Conservation (phyloP, 345 rosid genomes). For the Eucalyptus cloeziana region DNA sequence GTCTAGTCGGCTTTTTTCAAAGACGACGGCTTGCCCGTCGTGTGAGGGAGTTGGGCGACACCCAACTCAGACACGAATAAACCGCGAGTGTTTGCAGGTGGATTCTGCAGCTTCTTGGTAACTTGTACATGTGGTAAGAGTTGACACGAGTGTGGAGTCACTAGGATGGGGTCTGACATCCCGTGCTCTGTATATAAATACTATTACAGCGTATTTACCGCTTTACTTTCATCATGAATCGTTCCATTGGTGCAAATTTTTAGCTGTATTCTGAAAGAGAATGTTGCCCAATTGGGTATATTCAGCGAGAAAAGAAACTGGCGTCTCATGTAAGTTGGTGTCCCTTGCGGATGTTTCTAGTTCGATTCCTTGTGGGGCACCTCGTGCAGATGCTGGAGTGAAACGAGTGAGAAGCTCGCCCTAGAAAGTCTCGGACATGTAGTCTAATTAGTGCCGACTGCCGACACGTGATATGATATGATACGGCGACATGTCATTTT, state of each 20-base stretch:
- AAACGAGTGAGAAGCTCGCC: not conserved
- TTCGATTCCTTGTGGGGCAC: not conserved
- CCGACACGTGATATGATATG: rapidly evolving
- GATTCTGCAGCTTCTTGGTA: not conserved
- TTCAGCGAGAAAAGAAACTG: not conserved
- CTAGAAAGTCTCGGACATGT: not conserved
- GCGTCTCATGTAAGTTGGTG: not conserved
- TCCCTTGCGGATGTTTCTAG: not conserved
- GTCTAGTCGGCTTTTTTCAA: slow-evolving; percentile 40
- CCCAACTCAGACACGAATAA: not conserved
- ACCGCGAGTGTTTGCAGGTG: not conserved
- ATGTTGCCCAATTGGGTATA: not conserved
- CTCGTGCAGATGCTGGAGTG: not conserved
- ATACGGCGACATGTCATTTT: rapidly evolving
- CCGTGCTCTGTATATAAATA: not conserved
- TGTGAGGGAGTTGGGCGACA: slow-evolving; percentile 43
- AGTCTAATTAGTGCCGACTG: rapidly evolving
- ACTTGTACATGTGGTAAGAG: not conserved
- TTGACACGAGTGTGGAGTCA: not conserved
- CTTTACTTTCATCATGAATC: not conserved
- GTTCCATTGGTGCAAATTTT: not conserved
- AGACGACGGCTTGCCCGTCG: slow-evolving; percentile 46
- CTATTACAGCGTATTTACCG: not conserved
- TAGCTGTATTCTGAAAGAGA: not conserved
- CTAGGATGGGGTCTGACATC: not conserved